phyloP scores from a whole-genome alignment of 129 eudicot genomes.

The Flaveria sonorensis region DNA sequence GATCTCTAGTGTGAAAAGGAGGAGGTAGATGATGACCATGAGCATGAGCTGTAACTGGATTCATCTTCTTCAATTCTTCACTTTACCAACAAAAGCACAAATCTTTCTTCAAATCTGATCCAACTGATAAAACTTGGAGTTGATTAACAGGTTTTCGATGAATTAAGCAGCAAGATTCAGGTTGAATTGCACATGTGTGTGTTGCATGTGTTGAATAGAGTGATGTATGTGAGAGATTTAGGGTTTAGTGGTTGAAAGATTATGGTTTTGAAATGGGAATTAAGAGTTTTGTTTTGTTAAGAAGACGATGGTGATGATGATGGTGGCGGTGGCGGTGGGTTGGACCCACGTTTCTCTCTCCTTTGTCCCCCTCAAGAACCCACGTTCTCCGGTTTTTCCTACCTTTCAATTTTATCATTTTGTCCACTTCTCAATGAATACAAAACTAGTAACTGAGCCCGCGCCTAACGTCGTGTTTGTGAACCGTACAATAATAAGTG shows the following conservation, averaged over 20 bases:
- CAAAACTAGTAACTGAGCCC: too few relatives aligned
- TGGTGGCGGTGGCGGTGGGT: slow-evolving; percentile 65
- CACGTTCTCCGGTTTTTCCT: slow-evolving; percentile 35
- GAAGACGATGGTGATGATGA: slow-evolving; percentile 51
- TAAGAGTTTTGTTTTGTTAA: slow-evolving; percentile 32
- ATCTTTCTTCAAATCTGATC: too few relatives aligned
- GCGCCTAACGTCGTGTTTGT: too few relatives aligned
- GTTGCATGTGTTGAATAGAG: too few relatives aligned
- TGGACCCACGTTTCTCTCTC: slow-evolving; percentile 56
- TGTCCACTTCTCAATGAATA: slow-evolving; percentile 18
- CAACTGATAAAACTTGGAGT: too few relatives aligned
- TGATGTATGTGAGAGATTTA: too few relatives aligned
- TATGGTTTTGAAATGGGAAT: slow-evolving; percentile 2
- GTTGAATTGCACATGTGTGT: too few relatives aligned
- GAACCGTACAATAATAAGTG: too few relatives aligned
- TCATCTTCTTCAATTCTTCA: slow-evolving; percentile 38
- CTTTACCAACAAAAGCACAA: not conserved
- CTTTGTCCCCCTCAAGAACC: slow-evolving; percentile 37
- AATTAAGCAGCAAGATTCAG: not conserved
- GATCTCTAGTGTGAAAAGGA: slow-evolving; percentile 77
- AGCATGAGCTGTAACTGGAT: slow-evolving; percentile 76
- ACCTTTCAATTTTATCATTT: slow-evolving; percentile 7
- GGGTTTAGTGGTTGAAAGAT: not conserved
- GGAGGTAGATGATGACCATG: slow-evolving; percentile 80
- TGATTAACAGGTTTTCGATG: not conserved